Percentiles rank a stretch among this genome's conserved stretches.
Conservation (phyloP, 2,329 filamentous ascomycete species). For the Trichoderma sp. region DNA sequence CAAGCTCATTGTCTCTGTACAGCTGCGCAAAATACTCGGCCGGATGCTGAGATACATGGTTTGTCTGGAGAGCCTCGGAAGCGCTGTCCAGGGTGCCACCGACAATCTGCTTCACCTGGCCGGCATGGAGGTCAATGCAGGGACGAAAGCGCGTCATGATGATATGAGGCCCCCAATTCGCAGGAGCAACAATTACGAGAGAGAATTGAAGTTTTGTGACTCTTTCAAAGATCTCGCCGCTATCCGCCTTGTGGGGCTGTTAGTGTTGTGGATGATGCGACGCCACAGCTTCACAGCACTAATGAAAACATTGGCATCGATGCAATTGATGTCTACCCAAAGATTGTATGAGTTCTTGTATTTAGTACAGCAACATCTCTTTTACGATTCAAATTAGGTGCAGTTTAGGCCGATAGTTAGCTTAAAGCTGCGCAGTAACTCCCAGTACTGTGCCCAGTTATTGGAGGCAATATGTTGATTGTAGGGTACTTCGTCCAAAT, state of each 20-base stretch:
- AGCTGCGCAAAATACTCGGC: constrained; percentile 76
- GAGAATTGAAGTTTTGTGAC: background rate
- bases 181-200: background rate
- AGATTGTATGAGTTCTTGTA: background rate
- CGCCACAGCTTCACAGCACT: constrained; percentile 8
- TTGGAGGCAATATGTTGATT: background rate
- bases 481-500: background rate
- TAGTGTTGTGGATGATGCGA: constrained; percentile 10
- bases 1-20: constrained; percentile 71
- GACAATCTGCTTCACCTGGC: constrained; percentile 97
- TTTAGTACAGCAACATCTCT: background rate
- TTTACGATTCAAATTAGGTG: background rate
- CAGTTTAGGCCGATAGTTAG: background rate
- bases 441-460: background rate
- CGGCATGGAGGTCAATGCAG: constrained; percentile 96
- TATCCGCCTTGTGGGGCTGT: constrained; percentile 12
- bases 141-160: constrained; percentile 90
- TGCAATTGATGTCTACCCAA: background rate
- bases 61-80: constrained; percentile 72
- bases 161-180: background rate
- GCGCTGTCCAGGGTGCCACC: constrained; percentile 80
- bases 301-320: background rate
- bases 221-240: background rate
- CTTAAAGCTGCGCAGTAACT: background rate
- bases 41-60: constrained; percentile 83